These are phyloP conservation scores for Penicillium chermesinum DNA, from an alignment of 495 filamentous ascomycete species.

Conservation along the genomic window DNA sequence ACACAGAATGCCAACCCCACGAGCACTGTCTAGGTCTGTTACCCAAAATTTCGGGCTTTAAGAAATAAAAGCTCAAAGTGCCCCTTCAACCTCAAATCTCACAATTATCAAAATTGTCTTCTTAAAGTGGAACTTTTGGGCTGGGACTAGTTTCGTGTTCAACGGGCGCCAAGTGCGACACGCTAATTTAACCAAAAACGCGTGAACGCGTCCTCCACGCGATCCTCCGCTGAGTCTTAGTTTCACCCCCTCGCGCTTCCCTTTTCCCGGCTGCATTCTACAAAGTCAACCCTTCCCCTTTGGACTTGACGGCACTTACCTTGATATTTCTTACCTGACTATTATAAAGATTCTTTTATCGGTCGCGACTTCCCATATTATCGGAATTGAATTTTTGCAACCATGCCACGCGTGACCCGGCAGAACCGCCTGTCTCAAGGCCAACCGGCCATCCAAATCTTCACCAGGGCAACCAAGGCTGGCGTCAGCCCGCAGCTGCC, in stretches of 20 bases:
- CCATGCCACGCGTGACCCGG: conserved; percentile 35
- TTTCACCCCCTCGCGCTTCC: not conserved
- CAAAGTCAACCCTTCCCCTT: not conserved
- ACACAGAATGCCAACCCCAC: not conserved
- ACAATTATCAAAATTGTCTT: not conserved
- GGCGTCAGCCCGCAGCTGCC: conserved; percentile 23
- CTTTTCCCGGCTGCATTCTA: not conserved
- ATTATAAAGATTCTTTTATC: conserved; percentile 21
- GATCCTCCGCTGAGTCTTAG: not conserved
- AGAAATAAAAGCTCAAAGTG: not conserved
- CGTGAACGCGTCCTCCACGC: not conserved
- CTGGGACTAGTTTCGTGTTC: not conserved
- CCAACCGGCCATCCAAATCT: conserved; percentile 36
- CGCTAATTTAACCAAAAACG: not conserved
- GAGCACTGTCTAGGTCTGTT: not conserved
- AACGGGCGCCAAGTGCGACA: not conserved
- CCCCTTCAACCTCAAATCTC: not conserved
- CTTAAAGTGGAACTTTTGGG: too few relatives aligned
- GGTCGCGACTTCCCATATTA: conserved; percentile 15
- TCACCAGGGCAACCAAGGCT: conserved; percentile 42
- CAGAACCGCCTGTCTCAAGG: conserved; percentile 27
- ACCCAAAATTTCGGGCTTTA: not conserved
- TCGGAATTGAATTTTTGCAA: conserved; percentile 21
- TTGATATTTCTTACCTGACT: conserved; percentile 24
- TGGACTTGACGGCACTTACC: not conserved